phyloP scores from a whole-genome alignment of 1,139 yeast species.

The Protomyces gravidus region DNA sequence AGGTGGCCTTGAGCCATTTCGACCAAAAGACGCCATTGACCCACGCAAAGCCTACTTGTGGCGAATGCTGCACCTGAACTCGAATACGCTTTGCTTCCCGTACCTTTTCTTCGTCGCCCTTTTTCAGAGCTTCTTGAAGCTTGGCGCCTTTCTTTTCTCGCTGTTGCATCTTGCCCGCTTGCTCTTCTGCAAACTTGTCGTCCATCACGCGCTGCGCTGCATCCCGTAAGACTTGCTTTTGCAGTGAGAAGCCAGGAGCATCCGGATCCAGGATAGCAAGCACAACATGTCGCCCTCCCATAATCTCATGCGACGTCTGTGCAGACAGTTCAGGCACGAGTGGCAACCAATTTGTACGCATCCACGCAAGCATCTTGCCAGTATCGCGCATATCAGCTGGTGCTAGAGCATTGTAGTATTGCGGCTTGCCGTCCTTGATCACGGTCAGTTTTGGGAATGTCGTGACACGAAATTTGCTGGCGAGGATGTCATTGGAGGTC shows the following conservation, averaged over 20 bases:
- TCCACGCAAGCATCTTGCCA: slow-evolving; percentile 39
- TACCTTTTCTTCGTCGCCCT: slow-evolving; percentile 40
- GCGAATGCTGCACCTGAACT: slow-evolving; percentile 37
- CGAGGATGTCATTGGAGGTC: slow-evolving; percentile 38
- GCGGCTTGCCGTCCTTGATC: slow-evolving; percentile 38
- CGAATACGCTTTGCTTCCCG: slow-evolving; percentile 39
- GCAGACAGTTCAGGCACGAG: slow-evolving; percentile 43
- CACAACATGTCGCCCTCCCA: slow-evolving; percentile 39
- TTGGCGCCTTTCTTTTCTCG: slow-evolving; percentile 41
- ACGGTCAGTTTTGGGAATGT: slow-evolving; percentile 41
- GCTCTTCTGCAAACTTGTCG: slow-evolving; percentile 36
- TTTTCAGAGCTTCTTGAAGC: slow-evolving; percentile 41
- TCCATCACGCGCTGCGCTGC: slow-evolving; percentile 38
- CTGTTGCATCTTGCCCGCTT: slow-evolving; percentile 37
- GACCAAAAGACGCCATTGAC: slow-evolving; percentile 43
- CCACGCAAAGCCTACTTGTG: slow-evolving; percentile 43
- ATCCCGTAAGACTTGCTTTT: slow-evolving; percentile 39
- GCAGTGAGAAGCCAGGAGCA: slow-evolving; percentile 35
- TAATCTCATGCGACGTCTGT: slow-evolving; percentile 40
- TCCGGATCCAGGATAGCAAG: slow-evolving; percentile 42
- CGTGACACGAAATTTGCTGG: slow-evolving; percentile 38
- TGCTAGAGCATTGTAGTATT: slow-evolving; percentile 38
- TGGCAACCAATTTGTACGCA: slow-evolving; percentile 41
- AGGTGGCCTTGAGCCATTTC: slow-evolving; percentile 41
- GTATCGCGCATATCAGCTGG: slow-evolving; percentile 42